A percentile compares a stretch with the other conserved stretches of the same genome.
phyloP scores from a whole-genome alignment of 805 yeast genomes.

The Diddensiella transvaalensis region DNA sequence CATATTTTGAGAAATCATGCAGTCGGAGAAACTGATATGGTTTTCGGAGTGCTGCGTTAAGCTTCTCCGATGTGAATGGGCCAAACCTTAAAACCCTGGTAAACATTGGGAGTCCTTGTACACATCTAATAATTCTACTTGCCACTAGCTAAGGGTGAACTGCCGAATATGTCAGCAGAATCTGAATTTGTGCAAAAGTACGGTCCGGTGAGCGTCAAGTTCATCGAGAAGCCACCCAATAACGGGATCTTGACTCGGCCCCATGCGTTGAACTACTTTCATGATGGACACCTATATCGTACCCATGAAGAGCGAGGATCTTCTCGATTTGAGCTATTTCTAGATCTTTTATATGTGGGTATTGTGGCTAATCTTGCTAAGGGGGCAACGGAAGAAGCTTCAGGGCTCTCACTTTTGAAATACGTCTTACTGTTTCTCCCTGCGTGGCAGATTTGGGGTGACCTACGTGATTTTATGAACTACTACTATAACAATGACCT shows the following conservation, averaged over 20 bases:
- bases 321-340: conserved; percentile 52
- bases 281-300: conserved; percentile 52
- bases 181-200: conserved; percentile 17
- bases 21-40: no score
- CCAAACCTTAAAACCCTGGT: no score
- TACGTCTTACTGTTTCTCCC: conserved; percentile 53
- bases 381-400: conserved; percentile 47
- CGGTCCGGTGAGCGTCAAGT: conserved; percentile 15
- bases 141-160: no score
- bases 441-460: conserved; percentile 64
- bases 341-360: conserved; percentile 63
- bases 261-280: conserved; percentile 58
- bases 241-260: conserved; percentile 35
- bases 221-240: conserved; percentile 11
- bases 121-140: no score
- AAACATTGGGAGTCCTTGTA: no score
- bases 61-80: no score
- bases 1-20: no score
- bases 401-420: conserved; percentile 44
- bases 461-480: conserved; percentile 59
- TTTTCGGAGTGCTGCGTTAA: no score
- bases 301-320: conserved; percentile 54
- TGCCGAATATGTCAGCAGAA: conserved; percentile 5
- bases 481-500: conserved; percentile 61
- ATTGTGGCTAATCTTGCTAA: conserved; percentile 58